Evolutionary conservation across 2,329 filamentous ascomycete species (phyloP).

Genomic region (Didymella arachidicola): DNA sequence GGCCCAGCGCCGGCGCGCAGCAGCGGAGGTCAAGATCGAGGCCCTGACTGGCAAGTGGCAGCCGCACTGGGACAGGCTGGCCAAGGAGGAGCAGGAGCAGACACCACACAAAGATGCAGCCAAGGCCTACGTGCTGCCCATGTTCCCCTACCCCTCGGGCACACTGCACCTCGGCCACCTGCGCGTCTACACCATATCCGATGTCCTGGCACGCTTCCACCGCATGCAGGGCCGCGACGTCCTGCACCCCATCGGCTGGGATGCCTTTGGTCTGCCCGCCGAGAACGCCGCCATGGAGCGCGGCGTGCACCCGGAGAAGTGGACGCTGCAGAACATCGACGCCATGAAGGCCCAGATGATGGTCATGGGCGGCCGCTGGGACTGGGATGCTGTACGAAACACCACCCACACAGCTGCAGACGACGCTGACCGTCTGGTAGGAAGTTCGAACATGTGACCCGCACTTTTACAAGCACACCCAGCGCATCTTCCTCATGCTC

Average conservation of each 20-base stretch:
- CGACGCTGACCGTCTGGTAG: conserved; percentile 54
- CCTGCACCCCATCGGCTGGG: conserved; percentile 92
- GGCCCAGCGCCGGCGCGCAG: conserved; percentile 17
- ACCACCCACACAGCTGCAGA: no score
- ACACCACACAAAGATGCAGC: no score
- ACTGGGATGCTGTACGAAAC: conserved; percentile 75
- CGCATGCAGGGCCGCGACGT: conserved; percentile 77
- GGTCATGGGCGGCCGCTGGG: conserved; percentile 81
- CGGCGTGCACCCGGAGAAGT: conserved; percentile 76
- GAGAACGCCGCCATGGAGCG: conserved; percentile 90
- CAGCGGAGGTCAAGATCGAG: conserved; percentile 21
- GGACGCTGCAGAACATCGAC: conserved; percentile 82
- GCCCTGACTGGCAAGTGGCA: conserved; percentile 60
- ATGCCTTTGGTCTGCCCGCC: conserved; percentile 88
- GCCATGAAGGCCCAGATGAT: conserved; percentile 85
- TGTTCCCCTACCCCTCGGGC: conserved; percentile 94
- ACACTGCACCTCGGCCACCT: conserved; percentile 86
- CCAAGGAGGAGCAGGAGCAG: conserved; percentile 10
- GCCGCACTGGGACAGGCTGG: conserved; percentile 53
- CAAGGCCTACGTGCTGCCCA: conserved; percentile 77
- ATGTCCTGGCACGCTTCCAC: conserved; percentile 80
- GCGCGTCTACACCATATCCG: conserved; percentile 88
- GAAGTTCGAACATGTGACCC: conserved; percentile 86
- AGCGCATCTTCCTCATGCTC: conserved; percentile 82
- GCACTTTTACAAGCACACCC: conserved; percentile 87